Evolutionary conservation across 352 stramenopile genomes (phyloP).

Genomic region (Thraustochytrium striatum): DNA sequence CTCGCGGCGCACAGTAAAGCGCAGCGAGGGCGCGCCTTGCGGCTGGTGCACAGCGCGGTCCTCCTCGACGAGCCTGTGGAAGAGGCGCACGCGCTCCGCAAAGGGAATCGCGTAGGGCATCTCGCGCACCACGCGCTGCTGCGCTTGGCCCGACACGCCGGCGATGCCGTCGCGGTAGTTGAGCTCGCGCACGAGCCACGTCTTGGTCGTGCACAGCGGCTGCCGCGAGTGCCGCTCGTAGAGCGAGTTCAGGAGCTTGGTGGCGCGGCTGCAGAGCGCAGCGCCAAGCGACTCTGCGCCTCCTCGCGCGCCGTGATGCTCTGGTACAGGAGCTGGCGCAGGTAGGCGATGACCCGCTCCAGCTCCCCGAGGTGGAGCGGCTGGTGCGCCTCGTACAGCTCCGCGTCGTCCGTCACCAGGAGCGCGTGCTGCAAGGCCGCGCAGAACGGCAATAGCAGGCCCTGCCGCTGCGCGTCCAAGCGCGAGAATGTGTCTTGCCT

Average conservation of each 20-base stretch:
- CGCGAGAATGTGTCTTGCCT: neutral
- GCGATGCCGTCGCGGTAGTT: slow-evolving; percentile 64
- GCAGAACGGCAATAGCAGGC: slow-evolving; percentile 5
- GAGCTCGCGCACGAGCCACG: slow-evolving; percentile 61
- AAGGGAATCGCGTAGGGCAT: slow-evolving; percentile 72
- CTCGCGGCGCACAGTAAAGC: slow-evolving; percentile 65
- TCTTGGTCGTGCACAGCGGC: slow-evolving; percentile 69
- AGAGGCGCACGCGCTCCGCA: slow-evolving; percentile 66
- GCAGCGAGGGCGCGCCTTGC: slow-evolving; percentile 58
- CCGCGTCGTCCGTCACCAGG: slow-evolving; percentile 51
- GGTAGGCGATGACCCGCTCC: slow-evolving; percentile 52
- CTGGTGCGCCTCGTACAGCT: slow-evolving; percentile 65
- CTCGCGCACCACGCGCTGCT: slow-evolving; percentile 62
- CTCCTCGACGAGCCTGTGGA: slow-evolving; percentile 62
- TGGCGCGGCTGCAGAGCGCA: no score
- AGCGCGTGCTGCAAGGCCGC: neutral
- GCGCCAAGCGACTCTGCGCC: neutral
- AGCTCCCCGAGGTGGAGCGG: slow-evolving; percentile 62
- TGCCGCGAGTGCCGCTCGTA: slow-evolving; percentile 67
- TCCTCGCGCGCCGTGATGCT: slow-evolving; percentile 58
- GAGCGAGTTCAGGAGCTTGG: slow-evolving; percentile 60
- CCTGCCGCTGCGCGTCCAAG: neutral
- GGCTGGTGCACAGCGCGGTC: slow-evolving; percentile 62
- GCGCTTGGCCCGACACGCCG: slow-evolving; percentile 61
- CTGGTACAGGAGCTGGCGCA: slow-evolving; percentile 67